phyloP scores from a whole-genome alignment of 345 rosid species.

The Acer negundo region DNA sequence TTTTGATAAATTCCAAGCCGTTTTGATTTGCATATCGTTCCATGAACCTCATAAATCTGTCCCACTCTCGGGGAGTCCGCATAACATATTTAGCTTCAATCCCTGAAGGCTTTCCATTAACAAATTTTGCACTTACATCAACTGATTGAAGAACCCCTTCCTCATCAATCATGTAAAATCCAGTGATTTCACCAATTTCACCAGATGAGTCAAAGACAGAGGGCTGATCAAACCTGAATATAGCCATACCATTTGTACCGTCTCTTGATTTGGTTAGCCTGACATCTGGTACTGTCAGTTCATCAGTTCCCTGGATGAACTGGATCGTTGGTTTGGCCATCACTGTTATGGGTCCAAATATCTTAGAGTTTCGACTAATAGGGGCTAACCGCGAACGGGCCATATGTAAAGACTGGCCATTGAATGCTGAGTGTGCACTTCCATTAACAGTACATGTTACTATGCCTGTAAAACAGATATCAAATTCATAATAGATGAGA shows the following conservation, averaged over 20 bases:
- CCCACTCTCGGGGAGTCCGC: slow-evolving; percentile 88
- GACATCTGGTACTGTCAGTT: slow-evolving; percentile 79
- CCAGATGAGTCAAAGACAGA: slow-evolving; percentile 87
- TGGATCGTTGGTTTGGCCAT: slow-evolving; percentile 80
- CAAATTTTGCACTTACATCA: slow-evolving; percentile 89
- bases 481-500: neutral
- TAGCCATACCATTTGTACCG: slow-evolving; percentile 83
- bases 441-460: slow-evolving; percentile 41
- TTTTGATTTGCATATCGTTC: slow-evolving; percentile 86
- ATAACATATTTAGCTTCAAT: slow-evolving; percentile 86
- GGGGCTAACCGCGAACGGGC: slow-evolving; percentile 21
- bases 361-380: slow-evolving; percentile 21
- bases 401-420: slow-evolving; percentile 45
- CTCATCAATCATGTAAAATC: slow-evolving; percentile 95
- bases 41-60: slow-evolving; percentile 97
- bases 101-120: slow-evolving; percentile 83
- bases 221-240: slow-evolving; percentile 77
- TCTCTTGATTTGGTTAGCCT: slow-evolving; percentile 86
- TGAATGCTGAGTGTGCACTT: slow-evolving; percentile 45
- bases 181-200: slow-evolving; percentile 92
- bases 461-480: slow-evolving; percentile 38
- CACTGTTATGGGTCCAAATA: slow-evolving; percentile 40
- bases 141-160: slow-evolving; percentile 92
- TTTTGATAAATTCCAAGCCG: slow-evolving; percentile 83
- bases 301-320: slow-evolving; percentile 93